Evolutionary conservation across 2,329 filamentous ascomycete genomes (phyloP), one percentile per base, ranked within the genome.

Genomic region (Hypoxylon sp.): DNA sequence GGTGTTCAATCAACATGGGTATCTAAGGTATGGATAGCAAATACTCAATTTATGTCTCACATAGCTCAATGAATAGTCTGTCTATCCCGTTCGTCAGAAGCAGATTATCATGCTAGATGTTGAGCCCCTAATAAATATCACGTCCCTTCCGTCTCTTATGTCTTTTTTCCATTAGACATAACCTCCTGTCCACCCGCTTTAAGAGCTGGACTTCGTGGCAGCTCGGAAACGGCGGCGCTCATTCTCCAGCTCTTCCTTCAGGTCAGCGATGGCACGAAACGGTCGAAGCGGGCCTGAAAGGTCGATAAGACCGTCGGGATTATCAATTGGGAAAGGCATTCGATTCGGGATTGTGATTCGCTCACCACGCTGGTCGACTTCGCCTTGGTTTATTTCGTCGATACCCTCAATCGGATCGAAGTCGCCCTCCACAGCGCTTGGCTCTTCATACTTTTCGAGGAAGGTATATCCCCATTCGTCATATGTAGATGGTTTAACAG

Each of bases 401-500:
- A 75, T 46, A 46, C 71, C 74, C 49, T 65, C 56, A 6, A 73
- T 46, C 3, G 13, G 43, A 1, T 14, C 63, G 41, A 73, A 75
- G 13, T 60, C 36, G 11, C 72, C 72, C 1, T 60, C 48, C 9
- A 74, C 57, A 14, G 32, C 38, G 21, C 60, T 72, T 2, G 71
- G 58, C 36, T 72, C 56, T 50, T 78, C 75, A n/a, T 57, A 66
- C 25, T 78, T 51, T 6, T 75, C 57, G 71, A 77, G 83, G 75
- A 83, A 84, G 1, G 81, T 79, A 1, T 79, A 63, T 1, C 77
- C 78, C 6, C 72, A 30, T 0, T 63, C 13, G 14, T 74, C 73
- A 63, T 84, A 84, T 0, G 70, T 74, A 2, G 48, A 34, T 2
- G 77, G 76, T 3, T 73, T 71, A 52, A 84, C 73, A 0, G 82